Conservation (phyloP, 495 filamentous ascomycete species). For the Talaromyces proteolyticus region DNA sequence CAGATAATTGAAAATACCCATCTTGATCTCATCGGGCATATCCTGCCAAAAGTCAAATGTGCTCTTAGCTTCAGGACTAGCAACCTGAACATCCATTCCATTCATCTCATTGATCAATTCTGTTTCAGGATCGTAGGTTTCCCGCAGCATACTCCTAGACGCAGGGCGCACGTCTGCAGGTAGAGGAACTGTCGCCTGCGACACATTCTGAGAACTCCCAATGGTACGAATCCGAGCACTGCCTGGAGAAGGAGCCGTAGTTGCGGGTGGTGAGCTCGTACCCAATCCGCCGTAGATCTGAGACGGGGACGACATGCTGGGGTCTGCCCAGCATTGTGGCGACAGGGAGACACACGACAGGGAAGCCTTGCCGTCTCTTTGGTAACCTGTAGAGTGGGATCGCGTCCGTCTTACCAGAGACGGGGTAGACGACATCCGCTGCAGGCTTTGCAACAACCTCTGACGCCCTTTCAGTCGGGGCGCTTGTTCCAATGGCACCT, state of each 20-base stretch:
- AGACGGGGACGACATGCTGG: slow-evolving; percentile 49
- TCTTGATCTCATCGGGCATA: slow-evolving; percentile 77
- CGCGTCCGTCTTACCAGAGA: slow-evolving; percentile 62
- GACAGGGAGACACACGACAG: slow-evolving; percentile 83
- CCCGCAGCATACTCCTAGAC: slow-evolving; percentile 18
- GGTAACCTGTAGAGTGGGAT: slow-evolving; percentile 48
- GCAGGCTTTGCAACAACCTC: slow-evolving; percentile 69
- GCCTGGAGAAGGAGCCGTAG: slow-evolving; percentile 25
- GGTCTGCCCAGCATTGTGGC: slow-evolving; percentile 45
- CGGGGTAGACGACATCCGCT: slow-evolving; percentile 85
- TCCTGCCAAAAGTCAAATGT: slow-evolving; percentile 71
- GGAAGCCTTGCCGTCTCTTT: slow-evolving; percentile 64
- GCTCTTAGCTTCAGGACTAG: slow-evolving; percentile 24
- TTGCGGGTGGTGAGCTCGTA: slow-evolving; percentile 49
- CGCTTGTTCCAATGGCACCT: slow-evolving; percentile 44
- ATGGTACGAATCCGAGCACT: slow-evolving; percentile 47
- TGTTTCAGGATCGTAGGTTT: slow-evolving; percentile 12
- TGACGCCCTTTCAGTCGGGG: slow-evolving; percentile 68
- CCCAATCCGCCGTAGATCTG: slow-evolving; percentile 56
- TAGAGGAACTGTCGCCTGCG: slow-evolving; percentile 46
- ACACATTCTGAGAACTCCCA: slow-evolving; percentile 22
- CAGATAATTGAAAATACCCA: slow-evolving; percentile 70
- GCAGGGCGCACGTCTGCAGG: slow-evolving; percentile 56
- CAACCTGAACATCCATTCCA: slow-evolving; percentile 14
- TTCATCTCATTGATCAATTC: slow-evolving; percentile 24